Base-by-base conservation (phyloP, 164 flowering plant genomes). In the Hamamelis virginiana region DNA sequence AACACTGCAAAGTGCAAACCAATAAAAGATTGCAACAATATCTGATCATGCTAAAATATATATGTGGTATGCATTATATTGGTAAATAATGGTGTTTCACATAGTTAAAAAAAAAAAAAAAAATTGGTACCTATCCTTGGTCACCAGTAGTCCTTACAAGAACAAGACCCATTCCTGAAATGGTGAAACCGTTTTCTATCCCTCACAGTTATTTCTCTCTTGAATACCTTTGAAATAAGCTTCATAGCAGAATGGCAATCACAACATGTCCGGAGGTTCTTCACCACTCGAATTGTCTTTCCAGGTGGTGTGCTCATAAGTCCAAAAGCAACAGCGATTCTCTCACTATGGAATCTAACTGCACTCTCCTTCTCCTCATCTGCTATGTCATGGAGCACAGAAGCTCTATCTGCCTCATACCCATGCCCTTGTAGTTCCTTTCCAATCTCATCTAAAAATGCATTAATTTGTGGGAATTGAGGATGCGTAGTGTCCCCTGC, bases 351-450 rank as follows among this genome's bases (percentile, higher is more conserved):
- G 66, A 66, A 80, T 65, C 74, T 67, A 11, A 80, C 66, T 25
- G 80, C 71, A 67, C 57, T 72, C 73, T 79, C 84, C 71, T 80
- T 82, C 77, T 80, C 85, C 61, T 82, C 85, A 52, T 80, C 81
- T 3, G 80, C 82, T 26, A 82, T 77, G 65, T 82, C 80, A 75
- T 77, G 81, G 9, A 81, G 74, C 22, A 74, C 80, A 47, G 68
- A 68, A 12, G 67, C 60, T 45, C 64, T 72, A 62, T 80, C 75
- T 2, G 78, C 62, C 60, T 72, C 69, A 59, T 80, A 73, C 66
- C 83, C 82, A 50, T 67, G 66, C 53, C 55, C 63, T 63, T 66
- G 72, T 43, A 78, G 59, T 59, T 76, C 67, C 62, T 59, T 71
- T 9, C 61, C 52, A 58, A 78, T 68, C 58, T 80, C 28, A 50